These are phyloP conservation scores for Nemania serpens DNA, from an alignment of 2,329 filamentous ascomycete genomes.

Conservation along the genomic window DNA sequence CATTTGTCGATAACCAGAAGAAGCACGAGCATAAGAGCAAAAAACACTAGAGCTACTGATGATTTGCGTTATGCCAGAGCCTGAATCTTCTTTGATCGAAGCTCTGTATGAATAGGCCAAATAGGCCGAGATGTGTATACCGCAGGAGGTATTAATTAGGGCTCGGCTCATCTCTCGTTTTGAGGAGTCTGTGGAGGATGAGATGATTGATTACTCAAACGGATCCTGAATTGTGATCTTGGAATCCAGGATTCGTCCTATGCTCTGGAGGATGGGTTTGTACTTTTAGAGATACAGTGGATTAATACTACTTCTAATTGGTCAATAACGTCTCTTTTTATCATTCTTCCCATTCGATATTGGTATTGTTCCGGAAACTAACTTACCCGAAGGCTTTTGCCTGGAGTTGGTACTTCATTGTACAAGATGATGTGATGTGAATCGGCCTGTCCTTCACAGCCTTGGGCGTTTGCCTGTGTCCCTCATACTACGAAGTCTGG, in stretches of 20 bases:
- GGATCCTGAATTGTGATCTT: background rate
- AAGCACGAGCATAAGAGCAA: background rate
- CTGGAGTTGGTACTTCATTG: no score
- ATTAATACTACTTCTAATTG: background rate
- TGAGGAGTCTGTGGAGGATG: background rate
- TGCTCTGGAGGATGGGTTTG: background rate
- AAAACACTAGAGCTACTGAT: background rate
- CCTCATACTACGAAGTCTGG: no score
- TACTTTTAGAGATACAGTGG: background rate
- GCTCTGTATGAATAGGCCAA: background rate
- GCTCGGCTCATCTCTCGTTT: background rate
- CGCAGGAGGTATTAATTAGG: background rate
- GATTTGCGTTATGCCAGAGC: background rate
- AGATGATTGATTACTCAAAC: background rate
- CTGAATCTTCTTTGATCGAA: background rate
- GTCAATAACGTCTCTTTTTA: background rate
- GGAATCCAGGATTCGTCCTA: background rate
- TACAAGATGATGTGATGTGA: no score
- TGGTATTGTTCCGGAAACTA: no score
- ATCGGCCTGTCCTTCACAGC: no score
- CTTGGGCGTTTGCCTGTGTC: no score
- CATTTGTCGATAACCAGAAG: background rate
- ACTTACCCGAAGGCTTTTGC: no score
- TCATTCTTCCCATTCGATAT: no score
- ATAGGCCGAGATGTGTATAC: background rate